phyloP scores from a whole-genome alignment of 305 asterid genomes.

The Fraxinus paxiana region DNA sequence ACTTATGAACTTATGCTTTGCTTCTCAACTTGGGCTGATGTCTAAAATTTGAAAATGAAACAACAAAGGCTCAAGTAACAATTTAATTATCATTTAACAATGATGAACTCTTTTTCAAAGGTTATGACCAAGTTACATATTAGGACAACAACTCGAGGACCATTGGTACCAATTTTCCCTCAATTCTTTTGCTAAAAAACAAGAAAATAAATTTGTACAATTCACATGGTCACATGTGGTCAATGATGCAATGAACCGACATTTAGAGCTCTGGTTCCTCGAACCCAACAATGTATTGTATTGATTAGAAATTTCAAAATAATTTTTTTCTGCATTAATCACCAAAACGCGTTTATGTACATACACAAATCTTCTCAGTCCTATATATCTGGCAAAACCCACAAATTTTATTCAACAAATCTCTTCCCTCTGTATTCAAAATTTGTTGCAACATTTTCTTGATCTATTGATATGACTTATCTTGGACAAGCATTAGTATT shows the following conservation, averaged over 20 bases:
- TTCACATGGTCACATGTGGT: conserved; percentile 31
- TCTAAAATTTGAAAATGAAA: background rate
- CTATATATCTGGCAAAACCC: background rate
- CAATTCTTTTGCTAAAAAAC: background rate
- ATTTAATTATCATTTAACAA: background rate
- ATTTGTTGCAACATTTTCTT: background rate
- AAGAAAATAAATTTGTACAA: background rate
- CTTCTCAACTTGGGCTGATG: background rate
- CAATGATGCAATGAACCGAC: conserved; percentile 17
- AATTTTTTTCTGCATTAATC: background rate
- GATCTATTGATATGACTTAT: background rate
- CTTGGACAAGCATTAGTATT: background rate
- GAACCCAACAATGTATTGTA: conserved; percentile 23
- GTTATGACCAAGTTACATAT: background rate
- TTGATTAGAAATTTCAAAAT: background rate
- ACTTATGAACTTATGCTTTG: background rate
- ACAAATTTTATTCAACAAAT: background rate
- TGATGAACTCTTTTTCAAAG: background rate
- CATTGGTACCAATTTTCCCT: background rate
- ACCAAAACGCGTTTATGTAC: conserved; percentile 17
- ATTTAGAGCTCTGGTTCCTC: conserved; percentile 25
- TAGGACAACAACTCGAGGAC: background rate
- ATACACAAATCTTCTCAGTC: background rate
- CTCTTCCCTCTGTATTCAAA: background rate
- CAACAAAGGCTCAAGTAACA: background rate